These are phyloP conservation scores for Plasmodium gonderi DNA, from an alignment of 169 alveolate genomes.

Conservation along the genomic window DNA sequence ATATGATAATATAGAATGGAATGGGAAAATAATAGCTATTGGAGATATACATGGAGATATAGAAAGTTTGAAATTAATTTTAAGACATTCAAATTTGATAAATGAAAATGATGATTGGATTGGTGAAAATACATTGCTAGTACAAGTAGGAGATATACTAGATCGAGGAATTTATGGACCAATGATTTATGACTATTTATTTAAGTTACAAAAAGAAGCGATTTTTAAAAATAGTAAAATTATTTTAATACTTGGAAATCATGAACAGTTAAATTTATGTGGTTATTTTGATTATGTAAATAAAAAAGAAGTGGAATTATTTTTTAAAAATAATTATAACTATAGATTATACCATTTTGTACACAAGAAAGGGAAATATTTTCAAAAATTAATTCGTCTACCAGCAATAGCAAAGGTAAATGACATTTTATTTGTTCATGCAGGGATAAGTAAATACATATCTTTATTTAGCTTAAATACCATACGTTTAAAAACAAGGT, in stretches of 20 bases:
- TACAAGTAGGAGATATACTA: conserved; percentile 52
- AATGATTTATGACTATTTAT: conserved; percentile 32
- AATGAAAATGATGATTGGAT: conserved; percentile 75
- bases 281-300: conserved; percentile 54
- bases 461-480: conserved; percentile 25
- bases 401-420: conserved; percentile 55
- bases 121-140: conserved; percentile 69
- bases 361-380: not conserved
- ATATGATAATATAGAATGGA: conserved; percentile 76
- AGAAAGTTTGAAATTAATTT: conserved; percentile 67
- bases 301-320: conserved; percentile 16
- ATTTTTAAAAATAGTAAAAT: conserved; percentile 32
- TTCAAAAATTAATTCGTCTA: conserved; percentile 19
- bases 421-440: conserved; percentile 44
- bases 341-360: conserved; percentile 18
- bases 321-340: conserved; percentile 38
- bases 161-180: conserved; percentile 64
- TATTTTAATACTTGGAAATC: conserved; percentile 52
- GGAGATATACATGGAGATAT: conserved; percentile 82
- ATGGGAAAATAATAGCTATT: conserved; percentile 77
- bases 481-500: conserved; percentile 36
- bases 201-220: conserved; percentile 64
- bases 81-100: conserved; percentile 75
- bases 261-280: conserved; percentile 46
- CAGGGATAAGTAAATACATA: conserved; percentile 17